Evolutionary conservation across 169 alveolate genomes (phyloP), one percentile per base, ranked within the genome.

Genomic region (Eimeria brunetti): DNA sequence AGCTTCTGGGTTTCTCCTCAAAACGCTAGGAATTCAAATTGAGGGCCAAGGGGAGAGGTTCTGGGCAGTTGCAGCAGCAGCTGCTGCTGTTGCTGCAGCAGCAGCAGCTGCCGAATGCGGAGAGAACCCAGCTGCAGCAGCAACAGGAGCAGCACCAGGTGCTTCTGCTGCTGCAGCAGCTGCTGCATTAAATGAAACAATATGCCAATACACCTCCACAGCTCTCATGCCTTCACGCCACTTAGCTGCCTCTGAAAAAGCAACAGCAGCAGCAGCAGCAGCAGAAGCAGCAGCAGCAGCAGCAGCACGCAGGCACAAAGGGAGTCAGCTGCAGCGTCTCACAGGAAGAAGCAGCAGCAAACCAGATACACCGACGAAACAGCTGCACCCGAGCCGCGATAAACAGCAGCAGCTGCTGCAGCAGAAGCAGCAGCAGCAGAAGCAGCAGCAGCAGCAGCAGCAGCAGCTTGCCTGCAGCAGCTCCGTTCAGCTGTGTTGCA

Each of bases 51-150:
- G 80, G 20, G 80, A 69, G 41, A n/a, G 41, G 80, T n/a, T n/a
- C n/a, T n/a, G n/a, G n/a, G 80, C 80, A n/a, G n/a, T n/a, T 20
- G 80, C 80, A 69, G 80, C 80, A 14, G 80, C 88, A 41, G 88
- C 62, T 76, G 88, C 60, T 44, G 88, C 62, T 76, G n/a, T 27
- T n/a, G 20, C 41, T 14, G 80, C 60, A 36, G 88, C 62, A 16
- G 62, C 62, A n/a, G 88, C 62, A 14, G 51, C 20, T 1, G 69
- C 69, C 80, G 80, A 69, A 14, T 2, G 56, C n/a, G n/a, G 0
- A 67, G 78, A 67, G 16, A 16, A n/a, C 8, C 78, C 11, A 67
- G 30, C 20, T 14, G 85, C 85, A 20, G 41, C 41, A 20, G 33
- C 41, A 69, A 36, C n/a, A n/a, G n/a, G n/a, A n/a, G n/a, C n/a